Evolutionary conservation across 495 filamentous ascomycete species (phyloP), one percentile per base, ranked within the genome.

Genomic region (Thozetella sp.): DNA sequence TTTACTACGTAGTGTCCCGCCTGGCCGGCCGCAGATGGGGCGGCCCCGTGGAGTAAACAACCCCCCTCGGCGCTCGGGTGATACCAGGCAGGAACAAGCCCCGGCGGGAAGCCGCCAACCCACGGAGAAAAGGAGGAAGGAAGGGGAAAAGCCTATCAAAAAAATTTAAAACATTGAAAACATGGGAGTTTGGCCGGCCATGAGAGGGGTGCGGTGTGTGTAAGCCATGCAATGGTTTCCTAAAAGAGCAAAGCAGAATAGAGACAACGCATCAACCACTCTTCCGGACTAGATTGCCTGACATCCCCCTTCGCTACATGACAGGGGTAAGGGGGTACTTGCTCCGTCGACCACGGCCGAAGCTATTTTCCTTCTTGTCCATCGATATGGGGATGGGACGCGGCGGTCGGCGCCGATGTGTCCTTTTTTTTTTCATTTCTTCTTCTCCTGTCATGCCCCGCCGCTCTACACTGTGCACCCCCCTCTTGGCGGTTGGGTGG

Each of bases 251-350:
- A 20, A 48, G n/a, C n/a, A 48, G 9, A 48, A 20, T 15, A 10
- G 6, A n/a, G 43, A 48, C 43, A 48, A 48, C 43, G 12, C 43
- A 48, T 48, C 43, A 48, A 48, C 11, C 43, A 48, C 43, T 48
- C 20, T 48, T 48, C 43, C 43, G 43, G 43, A 48, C 43, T 48
- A 48, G 43, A 48, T 48, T 48, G n/a, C 43, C 43, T n/a, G n/a
- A n/a, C 43, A 48, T 10, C 43, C 12, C 4, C 4, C 43, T 20
- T 48, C n/a, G 43, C n/a, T 10, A 20, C 9, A n/a, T n/a, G 43
- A 48, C 43, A 48, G 43, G 43, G 43, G 20, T 48, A 13, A n/a
- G n/a, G 43, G 6, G 9, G 43, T n/a, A 48, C 9, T 20, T 37
- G 30, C 30, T 37, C 30, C 30, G 6, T 9, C 9, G 30, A 37